A percentile compares a stretch with the other conserved stretches of the same genome.
phyloP scores from a whole-genome alignment of 257 asterid genomes.

The Ligustrum vulgare region DNA sequence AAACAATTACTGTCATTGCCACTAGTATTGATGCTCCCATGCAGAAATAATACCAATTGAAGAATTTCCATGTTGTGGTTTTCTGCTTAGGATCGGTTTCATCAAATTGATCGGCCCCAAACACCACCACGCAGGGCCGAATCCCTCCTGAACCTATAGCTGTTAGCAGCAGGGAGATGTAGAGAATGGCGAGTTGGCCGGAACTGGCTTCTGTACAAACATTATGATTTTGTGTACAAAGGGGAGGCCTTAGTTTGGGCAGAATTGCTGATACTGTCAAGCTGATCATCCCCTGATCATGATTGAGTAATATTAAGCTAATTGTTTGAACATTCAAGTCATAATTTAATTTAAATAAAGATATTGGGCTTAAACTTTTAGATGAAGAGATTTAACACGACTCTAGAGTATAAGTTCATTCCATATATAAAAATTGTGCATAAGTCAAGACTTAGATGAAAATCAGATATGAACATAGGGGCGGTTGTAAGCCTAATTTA shows the following conservation, averaged over 20 bases:
- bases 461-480: too few species aligned
- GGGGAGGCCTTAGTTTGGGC: slow-evolving; percentile 71
- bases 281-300: slow-evolving; percentile 71
- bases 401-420: not conserved
- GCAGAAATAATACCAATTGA: slow-evolving; percentile 88
- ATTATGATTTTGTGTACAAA: slow-evolving; percentile 40
- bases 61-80: slow-evolving; percentile 75
- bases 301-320: too few species aligned
- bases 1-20: slow-evolving; percentile 78
- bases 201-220: slow-evolving; percentile 54
- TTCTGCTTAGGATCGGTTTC: slow-evolving; percentile 68
- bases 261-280: slow-evolving; percentile 64
- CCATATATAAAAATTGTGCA: too few species aligned
- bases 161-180: slow-evolving; percentile 57
- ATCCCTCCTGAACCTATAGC: slow-evolving; percentile 80
- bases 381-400: too few species aligned
- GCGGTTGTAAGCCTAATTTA: not conserved
- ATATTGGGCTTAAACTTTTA: too few species aligned
- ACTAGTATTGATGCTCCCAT: slow-evolving; percentile 86
- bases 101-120: slow-evolving; percentile 87
- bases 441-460: too few species aligned
- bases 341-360: too few species aligned
- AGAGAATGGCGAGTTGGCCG: slow-evolving; percentile 63
- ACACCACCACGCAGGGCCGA: slow-evolving; percentile 79
- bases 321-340: too few species aligned